phyloP scores from a whole-genome alignment of 192 early-diverging fungal species.

The Powellomyces hirtus region DNA sequence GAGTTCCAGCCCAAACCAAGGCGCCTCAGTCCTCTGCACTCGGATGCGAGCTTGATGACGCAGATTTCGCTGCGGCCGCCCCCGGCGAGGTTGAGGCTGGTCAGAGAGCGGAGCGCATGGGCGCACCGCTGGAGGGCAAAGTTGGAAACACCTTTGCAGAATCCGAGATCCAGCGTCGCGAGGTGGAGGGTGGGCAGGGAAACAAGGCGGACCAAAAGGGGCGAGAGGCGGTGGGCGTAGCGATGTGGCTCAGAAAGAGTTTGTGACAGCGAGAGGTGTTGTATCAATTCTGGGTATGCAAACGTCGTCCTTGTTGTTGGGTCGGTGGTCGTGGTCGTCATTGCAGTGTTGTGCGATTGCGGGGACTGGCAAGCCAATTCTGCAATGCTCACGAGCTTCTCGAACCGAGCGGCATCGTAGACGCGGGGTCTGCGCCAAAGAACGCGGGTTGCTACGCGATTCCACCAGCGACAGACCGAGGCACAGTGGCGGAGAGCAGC shows the following conservation, averaged over 20 bases:
- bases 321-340: conserved; percentile 18
- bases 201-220: conserved; percentile 18
- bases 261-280: conserved; percentile 21
- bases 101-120: conserved; percentile 41
- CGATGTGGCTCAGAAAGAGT: conserved; percentile 34
- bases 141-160: conserved; percentile 60
- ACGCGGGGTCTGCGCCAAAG: conserved; percentile 52
- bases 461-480: conserved; percentile 48
- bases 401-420: conserved; percentile 34
- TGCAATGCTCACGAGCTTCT: conserved; percentile 15
- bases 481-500: conserved; percentile 40
- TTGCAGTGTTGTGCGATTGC: background rate
- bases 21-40: conserved; percentile 42
- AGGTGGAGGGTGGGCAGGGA: conserved; percentile 29
- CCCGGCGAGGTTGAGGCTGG: conserved; percentile 51
- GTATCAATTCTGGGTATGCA: conserved; percentile 7
- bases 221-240: conserved; percentile 17
- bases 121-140: conserved; percentile 53
- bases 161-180: conserved; percentile 50
- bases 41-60: conserved; percentile 53
- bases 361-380: background rate
- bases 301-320: conserved; percentile 31
- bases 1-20: conserved; percentile 58
- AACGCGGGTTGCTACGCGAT: conserved; percentile 39
- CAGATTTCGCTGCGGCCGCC: conserved; percentile 56